These are phyloP conservation scores for Myxozyma geophila DNA, from an alignment of 805 yeast genomes.

Conservation along the genomic window DNA sequence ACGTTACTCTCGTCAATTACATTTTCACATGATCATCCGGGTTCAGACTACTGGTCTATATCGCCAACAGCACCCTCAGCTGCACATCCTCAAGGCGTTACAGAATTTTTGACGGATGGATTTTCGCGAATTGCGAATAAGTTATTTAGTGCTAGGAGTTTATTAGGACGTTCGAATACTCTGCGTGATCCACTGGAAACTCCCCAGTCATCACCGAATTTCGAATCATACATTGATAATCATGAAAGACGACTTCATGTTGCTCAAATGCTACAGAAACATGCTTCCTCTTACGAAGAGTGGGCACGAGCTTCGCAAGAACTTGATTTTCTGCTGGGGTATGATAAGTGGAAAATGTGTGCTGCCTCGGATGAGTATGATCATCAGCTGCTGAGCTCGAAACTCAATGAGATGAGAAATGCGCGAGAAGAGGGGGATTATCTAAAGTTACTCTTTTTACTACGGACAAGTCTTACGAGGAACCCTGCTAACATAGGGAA, in stretches of 20 bases:
- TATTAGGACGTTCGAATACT: neutral
- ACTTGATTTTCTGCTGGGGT: conserved; percentile 65
- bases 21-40: conserved; percentile 5
- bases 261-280: conserved; percentile 20
- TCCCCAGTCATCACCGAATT: neutral
- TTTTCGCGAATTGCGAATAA: neutral
- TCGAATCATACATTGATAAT: neutral
- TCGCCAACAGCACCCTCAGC: neutral
- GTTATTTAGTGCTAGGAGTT: conserved; percentile 1
- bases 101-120: neutral
- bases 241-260: conserved; percentile 17
- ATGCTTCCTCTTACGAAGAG: conserved; percentile 47
- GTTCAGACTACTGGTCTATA: neutral
- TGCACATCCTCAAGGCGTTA: neutral
- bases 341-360: conserved; percentile 72
- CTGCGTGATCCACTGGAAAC: neutral
- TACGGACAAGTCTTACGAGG: conserved; percentile 83
- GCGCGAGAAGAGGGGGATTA: conserved; percentile 66
- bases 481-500: conserved; percentile 88
- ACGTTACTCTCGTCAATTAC: conserved; percentile 6
- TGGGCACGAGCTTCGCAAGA: conserved; percentile 71
- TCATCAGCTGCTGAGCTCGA: conserved; percentile 58
- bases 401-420: conserved; percentile 59
- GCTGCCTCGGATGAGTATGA: conserved; percentile 72
- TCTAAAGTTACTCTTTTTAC: conserved; percentile 65